These are phyloP conservation scores for Pterulicium gracile DNA, from an alignment of 1,284 basidiomycete species.

Conservation along the genomic window DNA sequence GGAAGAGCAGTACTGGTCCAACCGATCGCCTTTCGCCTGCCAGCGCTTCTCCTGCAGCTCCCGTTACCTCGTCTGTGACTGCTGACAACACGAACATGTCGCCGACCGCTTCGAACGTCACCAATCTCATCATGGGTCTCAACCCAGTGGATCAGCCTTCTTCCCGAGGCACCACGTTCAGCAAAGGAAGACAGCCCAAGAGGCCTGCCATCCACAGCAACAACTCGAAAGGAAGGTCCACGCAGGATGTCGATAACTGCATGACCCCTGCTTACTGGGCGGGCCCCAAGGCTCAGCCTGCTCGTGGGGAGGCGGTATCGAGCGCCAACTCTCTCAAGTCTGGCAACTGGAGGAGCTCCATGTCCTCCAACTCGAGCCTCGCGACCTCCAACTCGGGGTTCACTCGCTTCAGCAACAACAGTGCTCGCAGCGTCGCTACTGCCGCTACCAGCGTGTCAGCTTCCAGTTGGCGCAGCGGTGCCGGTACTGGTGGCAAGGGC, in stretches of 20 bases:
- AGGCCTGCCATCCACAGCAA: neutral
- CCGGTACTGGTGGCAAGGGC: constrained; percentile 16
- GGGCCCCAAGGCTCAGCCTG: constrained; percentile 25
- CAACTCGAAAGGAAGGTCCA: neutral
- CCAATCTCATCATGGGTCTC: constrained; percentile 58
- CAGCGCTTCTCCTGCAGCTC: constrained; percentile 27
- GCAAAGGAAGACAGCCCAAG: neutral
- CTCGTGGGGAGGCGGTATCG: constrained; percentile 27
- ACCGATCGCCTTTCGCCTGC: constrained; percentile 27
- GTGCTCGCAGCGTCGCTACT: constrained; percentile 60
- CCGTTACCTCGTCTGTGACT: constrained; percentile 13
- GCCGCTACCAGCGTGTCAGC: constrained; percentile 67
- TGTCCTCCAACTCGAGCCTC: constrained; percentile 54
- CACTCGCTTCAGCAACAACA: constrained; percentile 70
- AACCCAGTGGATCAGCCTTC: constrained; percentile 26
- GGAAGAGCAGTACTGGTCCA: constrained; percentile 37
- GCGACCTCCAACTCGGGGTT: constrained; percentile 60
- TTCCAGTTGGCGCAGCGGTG: constrained; percentile 51
- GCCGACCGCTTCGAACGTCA: constrained; percentile 56
- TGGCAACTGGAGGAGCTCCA: constrained; percentile 67
- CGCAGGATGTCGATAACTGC: neutral
- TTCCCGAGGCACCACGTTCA: constrained; percentile 9
- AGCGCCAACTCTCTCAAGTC: constrained; percentile 50
- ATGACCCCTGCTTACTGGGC: constrained; percentile 30
- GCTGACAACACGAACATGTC: constrained; percentile 29